Evolutionary conservation across 495 filamentous ascomycete species (phyloP), one percentile per base, ranked within the genome.

Genomic region (Hyaloscypha finlandica): DNA sequence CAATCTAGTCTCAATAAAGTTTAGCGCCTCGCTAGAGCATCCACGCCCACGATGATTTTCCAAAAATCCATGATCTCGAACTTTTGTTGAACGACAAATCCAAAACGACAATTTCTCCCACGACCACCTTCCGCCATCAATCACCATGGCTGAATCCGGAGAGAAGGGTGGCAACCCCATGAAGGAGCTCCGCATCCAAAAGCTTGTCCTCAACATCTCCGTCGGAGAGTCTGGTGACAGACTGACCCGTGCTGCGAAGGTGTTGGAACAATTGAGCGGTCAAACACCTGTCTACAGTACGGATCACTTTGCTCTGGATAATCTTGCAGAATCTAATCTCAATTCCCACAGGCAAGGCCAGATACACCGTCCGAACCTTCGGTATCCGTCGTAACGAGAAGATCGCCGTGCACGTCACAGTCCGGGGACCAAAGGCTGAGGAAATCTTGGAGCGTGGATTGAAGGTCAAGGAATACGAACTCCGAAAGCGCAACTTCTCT

Each of bases 301-400:
- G 84, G 79, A 68, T 48, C 42, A 19, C 42, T 48, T 48, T 11
- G 42, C 42, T 19, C 9, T 48, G 42, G 16, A 19, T 16, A 39
- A 31, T 55, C 30, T 39, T 31, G 30, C n/a, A 59, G 45, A n/a
- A 16, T 3, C 33, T 63, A 51, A 63, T 33, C 45, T 52, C 52
- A 59, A n/a, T 45, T 39, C 45, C 67, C 33, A 65, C 76, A 93
- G 90, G 90, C 91, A 99, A 99, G 89, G 96, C 96, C 81, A 92
- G 96, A 77, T 99, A 98, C 90, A 99, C 96, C 74, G 96, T 99
- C 88, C 94, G 96, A 83, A 97, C 94, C 78, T 99, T 99, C 86
- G 96, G 96, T 90, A 99, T 99, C 87, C 94, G 96, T 79, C 93
- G 95, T 91, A 98, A 99, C 89, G 95, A 99, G 81, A 99, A 98